Percentiles rank a stretch among this genome's conserved stretches.
Conservation (phyloP, 306 rosid species). For the Rosa lucieae region DNA sequence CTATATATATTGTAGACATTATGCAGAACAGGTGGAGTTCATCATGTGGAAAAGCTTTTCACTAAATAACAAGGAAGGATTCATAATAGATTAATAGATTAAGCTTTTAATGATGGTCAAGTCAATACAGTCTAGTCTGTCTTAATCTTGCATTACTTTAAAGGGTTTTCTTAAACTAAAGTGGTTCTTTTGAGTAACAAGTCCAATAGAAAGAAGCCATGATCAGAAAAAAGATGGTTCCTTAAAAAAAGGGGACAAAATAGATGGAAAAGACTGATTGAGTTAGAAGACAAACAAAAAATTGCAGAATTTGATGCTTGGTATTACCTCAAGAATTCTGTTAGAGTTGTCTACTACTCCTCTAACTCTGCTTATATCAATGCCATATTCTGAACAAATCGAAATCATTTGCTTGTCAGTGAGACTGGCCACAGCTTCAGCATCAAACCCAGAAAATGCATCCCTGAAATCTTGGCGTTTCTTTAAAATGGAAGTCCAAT, state of each 20-base stretch:
- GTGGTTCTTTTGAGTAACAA: slow-evolving; percentile 20
- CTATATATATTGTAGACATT: slow-evolving; percentile 5
- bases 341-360: slow-evolving; percentile 91
- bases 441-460: slow-evolving; percentile 85
- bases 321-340: slow-evolving; percentile 73
- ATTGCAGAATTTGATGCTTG: slow-evolving; percentile 5
- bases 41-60: slow-evolving; percentile 30
- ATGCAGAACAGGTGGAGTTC: slow-evolving; percentile 38
- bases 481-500: slow-evolving; percentile 95
- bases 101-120: slow-evolving; percentile 20
- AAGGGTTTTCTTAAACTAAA: slow-evolving; percentile 25
- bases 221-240: slow-evolving; percentile 3
- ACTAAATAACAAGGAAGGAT: slow-evolving; percentile 26
- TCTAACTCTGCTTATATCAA: slow-evolving; percentile 87
- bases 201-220: slow-evolving; percentile 29
- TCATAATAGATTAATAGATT: slow-evolving; percentile 10
- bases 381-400: slow-evolving; percentile 61
- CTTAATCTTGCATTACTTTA: slow-evolving; percentile 7
- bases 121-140: background rate
- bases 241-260: slow-evolving; percentile 29
- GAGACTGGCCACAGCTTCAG: slow-evolving; percentile 69
- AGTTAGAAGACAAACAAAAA: background rate
- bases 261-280: slow-evolving; percentile 28
- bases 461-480: slow-evolving; percentile 84
- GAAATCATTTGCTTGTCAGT: slow-evolving; percentile 85